Base-by-base conservation (phyloP, 2,329 filamentous ascomycete species). In the Alternaria arborescens region DNA sequence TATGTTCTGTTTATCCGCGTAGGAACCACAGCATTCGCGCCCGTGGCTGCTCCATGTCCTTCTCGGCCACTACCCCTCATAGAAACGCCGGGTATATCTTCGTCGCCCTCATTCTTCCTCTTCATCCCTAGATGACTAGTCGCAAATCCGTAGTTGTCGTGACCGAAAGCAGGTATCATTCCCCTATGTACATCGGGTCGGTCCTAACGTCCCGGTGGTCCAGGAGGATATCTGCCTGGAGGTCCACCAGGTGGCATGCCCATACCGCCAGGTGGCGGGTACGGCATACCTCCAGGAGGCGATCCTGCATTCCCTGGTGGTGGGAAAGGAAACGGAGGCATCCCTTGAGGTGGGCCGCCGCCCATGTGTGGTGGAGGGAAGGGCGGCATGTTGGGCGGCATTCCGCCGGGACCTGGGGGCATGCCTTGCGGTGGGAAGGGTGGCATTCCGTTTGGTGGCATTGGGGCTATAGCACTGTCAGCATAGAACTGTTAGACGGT, bases 361-460 rank as follows among this genome's bases (percentile, higher is more conserved):
- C 54, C 58, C 65, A 71, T 68, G 34, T 71, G 72, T 32, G 79
- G 79, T 18, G 79, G 79, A 28, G 79, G 78, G 58, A 80, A 79
- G 1, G 77, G 68, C 12, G 77, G 79, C 71, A 79, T 77, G 24
- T 70, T 71, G 5, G 76, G 75, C 32, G 70, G 70, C 38, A 67
- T 61, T 43, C 62, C 68, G 16, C 70, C 70, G 24, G 70, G 70
- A 46, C 69, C 68, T 11, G 77, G 78, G 16, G 76, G 77, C 76
- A 77, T 77, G 36, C 60, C 60, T 44, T 73, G 72, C 10, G 71
- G 71, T 36, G 74, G 77, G 63, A 76, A 76, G 14, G 64, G 69
- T 10, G 72, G 71, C 71, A 76, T 71, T 58, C 58, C 58, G 26
- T 70, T 71, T 5, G 69, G 71, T n/a, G 74, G 71, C 69, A 75